Conservation (phyloP, 2,329 filamentous ascomycete species). For the Pseudogymnoascus sp. region DNA sequence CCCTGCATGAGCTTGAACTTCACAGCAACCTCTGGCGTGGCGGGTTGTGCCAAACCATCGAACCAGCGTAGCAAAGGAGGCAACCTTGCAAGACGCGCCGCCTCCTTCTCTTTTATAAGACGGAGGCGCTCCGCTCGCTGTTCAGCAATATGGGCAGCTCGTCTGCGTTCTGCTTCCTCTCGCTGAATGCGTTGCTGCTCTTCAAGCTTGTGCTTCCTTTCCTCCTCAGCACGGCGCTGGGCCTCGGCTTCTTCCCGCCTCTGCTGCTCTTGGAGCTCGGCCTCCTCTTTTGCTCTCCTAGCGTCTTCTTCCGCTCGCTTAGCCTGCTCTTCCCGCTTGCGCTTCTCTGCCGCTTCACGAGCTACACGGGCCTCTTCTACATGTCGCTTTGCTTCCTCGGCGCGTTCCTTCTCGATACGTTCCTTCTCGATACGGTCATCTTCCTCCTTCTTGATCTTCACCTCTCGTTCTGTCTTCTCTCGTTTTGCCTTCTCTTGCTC, state of each 20-base stretch:
- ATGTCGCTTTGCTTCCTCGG: conserved; percentile 21
- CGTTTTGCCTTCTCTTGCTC: conserved; percentile 8
- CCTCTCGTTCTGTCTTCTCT: conserved; percentile 9
- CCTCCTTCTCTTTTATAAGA: conserved; percentile 47
- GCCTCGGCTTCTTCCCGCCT: conserved; percentile 42
- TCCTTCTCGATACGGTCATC: conserved; percentile 28
- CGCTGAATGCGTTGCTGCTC: conserved; percentile 37
- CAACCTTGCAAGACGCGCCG: conserved; percentile 46
- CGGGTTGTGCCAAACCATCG: conserved; percentile 44
- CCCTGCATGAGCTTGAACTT: conserved; percentile 51
- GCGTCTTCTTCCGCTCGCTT: conserved; percentile 17
- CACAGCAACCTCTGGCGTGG: conserved; percentile 41
- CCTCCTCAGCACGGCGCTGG: conserved; percentile 43
- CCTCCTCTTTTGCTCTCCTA: conserved; percentile 27
- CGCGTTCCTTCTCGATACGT: conserved; percentile 29
- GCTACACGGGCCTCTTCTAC: conserved; percentile 14
- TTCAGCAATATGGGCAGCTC: conserved; percentile 44
- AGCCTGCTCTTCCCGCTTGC: conserved; percentile 11
- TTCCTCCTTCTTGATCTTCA: conserved; percentile 18
- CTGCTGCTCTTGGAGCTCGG: conserved; percentile 39
- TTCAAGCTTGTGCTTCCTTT: conserved; percentile 42
- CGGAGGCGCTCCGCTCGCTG: conserved; percentile 31
- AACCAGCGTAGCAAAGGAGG: conserved; percentile 56
- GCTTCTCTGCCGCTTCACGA: conserved; percentile 27
- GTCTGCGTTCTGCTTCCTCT: conserved; percentile 39